Evolutionary conservation across 441 rosid genomes (phyloP).

Genomic region (Breynia disticha): DNA sequence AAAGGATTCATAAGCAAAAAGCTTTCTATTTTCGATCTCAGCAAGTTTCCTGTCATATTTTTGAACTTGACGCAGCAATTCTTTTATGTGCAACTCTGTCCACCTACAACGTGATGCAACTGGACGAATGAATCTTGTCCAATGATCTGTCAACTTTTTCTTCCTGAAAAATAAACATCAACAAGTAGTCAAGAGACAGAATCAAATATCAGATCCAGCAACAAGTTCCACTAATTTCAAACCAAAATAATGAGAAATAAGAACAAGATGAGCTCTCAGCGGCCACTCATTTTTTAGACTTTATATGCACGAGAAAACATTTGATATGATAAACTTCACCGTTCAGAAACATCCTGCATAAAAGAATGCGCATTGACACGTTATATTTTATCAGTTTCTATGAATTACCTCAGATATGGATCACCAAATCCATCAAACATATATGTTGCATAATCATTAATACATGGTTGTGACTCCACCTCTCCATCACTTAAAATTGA

Average conservation of each 20-base stretch:
- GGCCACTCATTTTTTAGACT: too few relatives aligned
- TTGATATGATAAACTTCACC: too few relatives aligned
- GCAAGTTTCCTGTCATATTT: conserved; percentile 55
- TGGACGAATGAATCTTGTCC: conserved; percentile 68
- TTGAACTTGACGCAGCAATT: conserved; percentile 41
- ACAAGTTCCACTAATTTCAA: neutral
- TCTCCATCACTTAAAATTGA: conserved; percentile 41
- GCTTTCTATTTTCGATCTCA: conserved; percentile 35
- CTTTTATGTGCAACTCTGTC: conserved; percentile 59
- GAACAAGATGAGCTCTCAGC: too few relatives aligned
- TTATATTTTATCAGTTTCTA: too few relatives aligned
- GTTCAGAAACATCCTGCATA: too few relatives aligned
- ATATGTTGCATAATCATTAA: conserved; percentile 16
- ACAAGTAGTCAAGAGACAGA: conserved; percentile 3
- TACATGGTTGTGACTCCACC: conserved; percentile 44
- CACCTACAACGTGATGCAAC: conserved; percentile 79
- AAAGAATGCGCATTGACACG: too few relatives aligned
- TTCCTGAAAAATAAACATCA: conserved; percentile 36
- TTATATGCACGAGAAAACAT: too few relatives aligned
- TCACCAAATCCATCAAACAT: conserved; percentile 20
- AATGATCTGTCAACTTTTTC: conserved; percentile 72
- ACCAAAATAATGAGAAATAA: too few relatives aligned
- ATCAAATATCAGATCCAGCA: neutral
- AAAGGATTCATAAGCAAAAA: conserved; percentile 28
- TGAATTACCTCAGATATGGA: conserved; percentile 23